Percentiles rank a stretch among this genome's conserved stretches.
Conservation (phyloP, 192 early-diverging fungal genomes). For the Coemansia sp. region DNA sequence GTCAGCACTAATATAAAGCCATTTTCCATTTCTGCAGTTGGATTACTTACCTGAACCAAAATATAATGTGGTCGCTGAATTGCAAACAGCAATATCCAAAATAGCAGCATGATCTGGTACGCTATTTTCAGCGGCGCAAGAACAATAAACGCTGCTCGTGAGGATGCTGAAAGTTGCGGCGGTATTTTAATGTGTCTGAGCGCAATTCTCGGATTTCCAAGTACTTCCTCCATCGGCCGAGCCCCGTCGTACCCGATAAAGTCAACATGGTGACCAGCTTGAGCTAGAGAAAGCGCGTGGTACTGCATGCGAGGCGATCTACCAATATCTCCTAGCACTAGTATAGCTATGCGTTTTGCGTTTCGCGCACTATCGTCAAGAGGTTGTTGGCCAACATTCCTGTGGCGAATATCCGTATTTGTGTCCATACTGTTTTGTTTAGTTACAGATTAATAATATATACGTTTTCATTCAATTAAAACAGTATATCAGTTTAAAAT, state of each 20-base stretch:
- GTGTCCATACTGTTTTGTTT: not conserved
- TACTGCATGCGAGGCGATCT: slow-evolving; percentile 90
- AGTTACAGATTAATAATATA: no score
- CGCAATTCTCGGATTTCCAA: slow-evolving; percentile 16
- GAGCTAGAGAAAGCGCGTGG: slow-evolving; percentile 78
- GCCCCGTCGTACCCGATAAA: slow-evolving; percentile 80
- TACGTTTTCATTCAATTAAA: no score
- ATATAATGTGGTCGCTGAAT: slow-evolving; percentile 66
- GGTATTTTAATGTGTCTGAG: slow-evolving; percentile 27
- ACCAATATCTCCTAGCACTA: slow-evolving; percentile 84
- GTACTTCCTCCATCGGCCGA: slow-evolving; percentile 33
- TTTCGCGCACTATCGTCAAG: not conserved
- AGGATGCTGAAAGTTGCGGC: slow-evolving; percentile 57
- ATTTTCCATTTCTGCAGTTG: not conserved
- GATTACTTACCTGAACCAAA: slow-evolving; percentile 71
- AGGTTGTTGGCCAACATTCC: not conserved
- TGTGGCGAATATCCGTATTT: not conserved
- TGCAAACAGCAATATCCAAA: slow-evolving; percentile 60
- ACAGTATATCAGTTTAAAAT: not conserved
- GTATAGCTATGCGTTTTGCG: slow-evolving; percentile 26
- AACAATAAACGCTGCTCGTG: slow-evolving; percentile 63
- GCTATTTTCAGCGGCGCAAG: slow-evolving; percentile 70
- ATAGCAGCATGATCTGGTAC: slow-evolving; percentile 60
- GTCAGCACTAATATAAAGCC: not conserved
- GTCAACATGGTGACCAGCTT: slow-evolving; percentile 69